phyloP scores from a whole-genome alignment of 805 yeast genomes.

The Nakazawaea siamensis region DNA sequence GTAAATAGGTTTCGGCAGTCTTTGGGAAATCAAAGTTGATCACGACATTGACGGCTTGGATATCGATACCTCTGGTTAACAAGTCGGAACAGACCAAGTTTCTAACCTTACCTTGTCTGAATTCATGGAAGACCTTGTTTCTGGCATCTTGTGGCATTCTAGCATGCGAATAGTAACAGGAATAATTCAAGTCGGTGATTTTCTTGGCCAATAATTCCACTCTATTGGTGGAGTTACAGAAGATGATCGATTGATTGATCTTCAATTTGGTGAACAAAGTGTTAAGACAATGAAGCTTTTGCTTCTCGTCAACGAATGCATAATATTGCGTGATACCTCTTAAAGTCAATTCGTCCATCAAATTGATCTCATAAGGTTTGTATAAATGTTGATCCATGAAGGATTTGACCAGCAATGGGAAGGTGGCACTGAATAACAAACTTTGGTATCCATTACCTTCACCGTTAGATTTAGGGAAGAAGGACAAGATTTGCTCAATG shows the following conservation, averaged over 20 bases:
- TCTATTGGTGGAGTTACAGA: conserved; percentile 94
- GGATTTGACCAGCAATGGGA: conserved; percentile 87
- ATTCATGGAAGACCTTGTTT: conserved; percentile 97
- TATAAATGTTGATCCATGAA: conserved; percentile 87
- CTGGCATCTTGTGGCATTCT: conserved; percentile 96
- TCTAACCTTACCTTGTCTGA: conserved; percentile 96
- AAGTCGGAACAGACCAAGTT: conserved; percentile 95
- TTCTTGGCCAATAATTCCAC: conserved; percentile 94
- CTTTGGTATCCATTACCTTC: conserved; percentile 58
- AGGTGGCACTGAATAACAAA: conserved; percentile 87
- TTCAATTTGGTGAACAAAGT: conserved; percentile 90
- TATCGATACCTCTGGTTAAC: conserved; percentile 96
- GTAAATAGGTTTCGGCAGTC: conserved; percentile 94
- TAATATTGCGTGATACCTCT: conserved; percentile 96
- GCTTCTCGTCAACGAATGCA: conserved; percentile 96
- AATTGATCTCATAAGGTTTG: conserved; percentile 90
- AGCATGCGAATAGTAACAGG: conserved; percentile 96
- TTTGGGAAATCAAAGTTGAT: conserved; percentile 98
- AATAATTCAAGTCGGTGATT: conserved; percentile 92
- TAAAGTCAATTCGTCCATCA: conserved; percentile 95
- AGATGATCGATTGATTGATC: conserved; percentile 93
- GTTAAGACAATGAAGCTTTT: conserved; percentile 92
- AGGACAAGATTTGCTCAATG: conserved; percentile 76
- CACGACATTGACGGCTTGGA: conserved; percentile 97
- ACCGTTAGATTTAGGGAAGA: conserved; percentile 51